These are phyloP conservation scores for Pichia sp. DNA, from an alignment of 1,139 yeast species.

Conservation along the genomic window DNA sequence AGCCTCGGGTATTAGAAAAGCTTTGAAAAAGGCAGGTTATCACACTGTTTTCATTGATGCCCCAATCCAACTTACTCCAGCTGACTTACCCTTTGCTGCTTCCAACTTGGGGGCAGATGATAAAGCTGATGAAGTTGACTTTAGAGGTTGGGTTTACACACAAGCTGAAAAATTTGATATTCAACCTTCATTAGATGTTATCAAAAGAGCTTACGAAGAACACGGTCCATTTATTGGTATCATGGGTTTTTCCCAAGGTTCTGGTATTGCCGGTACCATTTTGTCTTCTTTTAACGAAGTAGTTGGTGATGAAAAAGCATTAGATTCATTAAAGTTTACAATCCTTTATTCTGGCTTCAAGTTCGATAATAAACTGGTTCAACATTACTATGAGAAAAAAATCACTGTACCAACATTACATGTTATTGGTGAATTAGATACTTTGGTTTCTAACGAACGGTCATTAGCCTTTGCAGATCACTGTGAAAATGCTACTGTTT, in stretches of 20 bases:
- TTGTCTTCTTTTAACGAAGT: slow-evolving; percentile 37
- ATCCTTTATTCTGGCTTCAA: slow-evolving; percentile 75
- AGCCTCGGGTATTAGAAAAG: slow-evolving; percentile 71
- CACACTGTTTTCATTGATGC: slow-evolving; percentile 76
- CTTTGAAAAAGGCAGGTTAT: slow-evolving; percentile 57
- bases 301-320: slow-evolving; percentile 28
- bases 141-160: slow-evolving; percentile 51
- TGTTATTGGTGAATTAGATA: slow-evolving; percentile 81
- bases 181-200: slow-evolving; percentile 43
- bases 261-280: slow-evolving; percentile 66
- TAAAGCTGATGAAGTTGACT: slow-evolving; percentile 38
- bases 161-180: slow-evolving; percentile 34
- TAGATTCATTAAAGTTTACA: slow-evolving; percentile 51
- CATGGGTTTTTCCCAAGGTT: slow-evolving; percentile 91
- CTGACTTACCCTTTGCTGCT: slow-evolving; percentile 62
- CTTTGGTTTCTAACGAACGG: slow-evolving; percentile 76
- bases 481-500: slow-evolving; percentile 44
- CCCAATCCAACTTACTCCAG: slow-evolving; percentile 56
- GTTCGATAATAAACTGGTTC: slow-evolving; percentile 49
- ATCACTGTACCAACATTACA: slow-evolving; percentile 61
- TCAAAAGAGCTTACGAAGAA: slow-evolving; percentile 48
- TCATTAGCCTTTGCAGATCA: slow-evolving; percentile 52
- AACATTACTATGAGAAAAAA: slow-evolving; percentile 40
- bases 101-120: slow-evolving; percentile 30
- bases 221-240: slow-evolving; percentile 89